Base-by-base conservation (phyloP, 371 early-diverging fungal species). In the Nematocida sp. region DNA sequence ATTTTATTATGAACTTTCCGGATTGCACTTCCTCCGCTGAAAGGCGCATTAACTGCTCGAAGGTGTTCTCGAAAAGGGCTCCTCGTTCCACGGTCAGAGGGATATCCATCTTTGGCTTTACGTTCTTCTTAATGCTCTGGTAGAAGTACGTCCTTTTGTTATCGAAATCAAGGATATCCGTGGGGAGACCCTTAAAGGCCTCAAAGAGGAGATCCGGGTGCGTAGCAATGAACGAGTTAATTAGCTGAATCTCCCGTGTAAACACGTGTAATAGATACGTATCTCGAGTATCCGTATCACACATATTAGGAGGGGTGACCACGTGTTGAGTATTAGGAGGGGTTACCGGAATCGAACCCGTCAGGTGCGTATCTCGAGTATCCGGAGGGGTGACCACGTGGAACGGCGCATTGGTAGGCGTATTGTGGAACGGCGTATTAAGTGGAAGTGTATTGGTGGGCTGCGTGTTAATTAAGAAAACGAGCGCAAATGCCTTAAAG, bases 1-100 rank as follows among this genome's bases (percentile, higher is more conserved):
- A 95, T 54, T 90, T 88, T 26, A 97, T 93, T 78, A 87, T 89
- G 47, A 97, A 86, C 80, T 92, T 93, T 63, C 91, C 65, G 16
- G 61, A 48, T 47, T 51, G 61, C 16, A 80, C 59, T 35, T 77
- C 68, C 53, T 68, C 59, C 9, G 55, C 59, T 16, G 64, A 38
- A 9, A 63, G 55, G 25, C 50, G 51, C 80, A 80, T 80, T 23
- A 80, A 40, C 55, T 80, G 77, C 18, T 69, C 65, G 54, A 77
- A 80, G 18, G 80, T 69, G 42, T 77, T 71, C 18, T 65, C 56
- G 25, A 80, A 65, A 7, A 80, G 47, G 36, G 66, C 42, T 23
- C 49, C 65, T 50, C 80, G 61, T 25, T 59, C 36, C 11, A 80
- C 77, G 36, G 55, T 59, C 3, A 60, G 11, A 7, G 45, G 28